Base-by-base conservation (phyloP, 1,139 yeast species). In the Geotrichum phurueaensis region DNA sequence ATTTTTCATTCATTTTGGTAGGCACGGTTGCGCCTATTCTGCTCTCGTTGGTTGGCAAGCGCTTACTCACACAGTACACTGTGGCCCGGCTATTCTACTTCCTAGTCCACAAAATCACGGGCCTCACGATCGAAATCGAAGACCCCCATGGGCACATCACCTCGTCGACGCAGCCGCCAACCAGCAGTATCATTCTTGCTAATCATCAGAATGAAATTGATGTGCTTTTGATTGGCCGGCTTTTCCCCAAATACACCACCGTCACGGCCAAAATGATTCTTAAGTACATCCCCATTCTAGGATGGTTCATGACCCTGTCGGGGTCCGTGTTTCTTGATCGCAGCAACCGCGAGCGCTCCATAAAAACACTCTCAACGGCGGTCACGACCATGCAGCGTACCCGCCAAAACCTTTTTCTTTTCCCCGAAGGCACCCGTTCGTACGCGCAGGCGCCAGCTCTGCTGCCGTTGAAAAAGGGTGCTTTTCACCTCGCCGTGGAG, bases 401-500 rank as follows among this genome's bases (percentile, higher is more conserved):
- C 68, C 58, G 59, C 12, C 94, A 70, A 65, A 89, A 87, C 13
- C 79, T 92, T 50, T 92, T 86, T 78, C 83, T 92, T 76, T 92
- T 89, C 79, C 96, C 97, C 20, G 78, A 92, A 74, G 99, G 99
- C 27, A 95, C 99, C 1, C 83, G 99, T 73, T 89, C 97, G 0
- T 88, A 85, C 65, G 75, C 87, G 18, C 77, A 82, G 29, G 79
- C 79, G 53, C 86, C 96, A 58, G 84, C 81, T 12, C 76, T 95
- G 73, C 79, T 89, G 60, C 96, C 96, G 0, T 89, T 94, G 75
- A 94, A 94, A 74, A 95, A 95, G 72, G 99, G 99, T 57, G 98
- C 98, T 0, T 95, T 95, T 84, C 97, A 94, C 75, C 81, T 94
- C 70, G 99, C 99, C 13, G 87, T 87, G 64, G 96, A 92, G 74